Evolutionary conservation across 805 yeast species (phyloP).

Genomic region (Candida khao-thaluensis): DNA sequence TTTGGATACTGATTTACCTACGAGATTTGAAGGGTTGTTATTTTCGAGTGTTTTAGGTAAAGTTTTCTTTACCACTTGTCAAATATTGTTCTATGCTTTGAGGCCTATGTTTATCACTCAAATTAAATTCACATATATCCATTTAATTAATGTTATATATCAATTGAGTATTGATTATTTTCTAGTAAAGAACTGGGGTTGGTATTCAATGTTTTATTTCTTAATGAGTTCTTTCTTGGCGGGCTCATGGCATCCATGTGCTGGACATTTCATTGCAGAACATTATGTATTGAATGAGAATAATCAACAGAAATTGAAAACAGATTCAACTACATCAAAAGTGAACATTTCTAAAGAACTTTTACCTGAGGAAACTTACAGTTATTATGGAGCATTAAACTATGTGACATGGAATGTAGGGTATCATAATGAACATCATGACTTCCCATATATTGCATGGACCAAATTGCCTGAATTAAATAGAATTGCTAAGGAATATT

Average conservation of each 20-base stretch:
- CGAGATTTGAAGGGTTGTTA: constrained; percentile 69
- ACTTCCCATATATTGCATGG: constrained; percentile 94
- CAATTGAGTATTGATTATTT: constrained; percentile 61
- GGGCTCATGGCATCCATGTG: constrained; percentile 90
- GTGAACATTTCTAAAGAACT: constrained; percentile 29
- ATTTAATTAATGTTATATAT: constrained; percentile 60
- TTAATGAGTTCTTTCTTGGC: constrained; percentile 79
- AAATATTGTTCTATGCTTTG: constrained; percentile 83
- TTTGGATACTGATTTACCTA: constrained; percentile 87
- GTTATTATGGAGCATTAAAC: constrained; percentile 82
- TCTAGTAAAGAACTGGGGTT: constrained; percentile 62
- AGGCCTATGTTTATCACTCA: constrained; percentile 85
- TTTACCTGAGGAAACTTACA: constrained; percentile 75
- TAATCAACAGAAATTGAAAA: constrained; percentile 39
- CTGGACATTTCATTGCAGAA: constrained; percentile 96
- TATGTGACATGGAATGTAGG: constrained; percentile 89
- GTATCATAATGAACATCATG: constrained; percentile 92
- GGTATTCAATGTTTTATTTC: constrained; percentile 62
- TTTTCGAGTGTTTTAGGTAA: constrained; percentile 80
- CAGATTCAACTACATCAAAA: constrained; percentile 9
- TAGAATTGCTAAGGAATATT: constrained; percentile 73
- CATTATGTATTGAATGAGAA: constrained; percentile 69
- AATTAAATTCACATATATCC: constrained; percentile 72
- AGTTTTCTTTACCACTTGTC: constrained; percentile 87
- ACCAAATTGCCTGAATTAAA: constrained; percentile 65